Evolutionary conservation across 306 rosid genomes (phyloP).

Genomic region (Gastrolobium villosum): DNA sequence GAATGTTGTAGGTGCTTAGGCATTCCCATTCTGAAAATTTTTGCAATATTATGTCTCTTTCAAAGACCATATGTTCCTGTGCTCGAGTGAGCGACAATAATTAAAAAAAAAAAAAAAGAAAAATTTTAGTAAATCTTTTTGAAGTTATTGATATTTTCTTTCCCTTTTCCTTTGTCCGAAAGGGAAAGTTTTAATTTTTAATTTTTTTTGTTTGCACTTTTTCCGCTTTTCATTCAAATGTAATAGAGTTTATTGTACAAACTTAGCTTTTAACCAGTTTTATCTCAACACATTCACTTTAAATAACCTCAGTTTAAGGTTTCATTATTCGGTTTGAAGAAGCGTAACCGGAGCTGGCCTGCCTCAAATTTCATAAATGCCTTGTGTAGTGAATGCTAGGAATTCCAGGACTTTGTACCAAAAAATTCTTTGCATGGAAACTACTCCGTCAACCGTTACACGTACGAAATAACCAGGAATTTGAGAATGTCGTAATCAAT

Average conservation of each 20-base stretch:
- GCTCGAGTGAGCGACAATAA: background rate
- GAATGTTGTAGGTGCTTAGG: slow-evolving; percentile 42
- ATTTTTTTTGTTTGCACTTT: background rate
- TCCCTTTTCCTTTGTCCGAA: background rate
- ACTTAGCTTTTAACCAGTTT: background rate
- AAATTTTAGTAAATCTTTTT: background rate
- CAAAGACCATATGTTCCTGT: background rate
- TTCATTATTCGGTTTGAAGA: too few species aligned
- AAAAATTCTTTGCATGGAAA: too few species aligned
- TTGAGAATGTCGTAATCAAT: too few species aligned
- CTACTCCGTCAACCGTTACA: background rate
- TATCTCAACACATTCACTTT: background rate
- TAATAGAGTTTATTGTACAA: background rate
- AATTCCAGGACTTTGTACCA: background rate
- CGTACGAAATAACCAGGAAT: background rate
- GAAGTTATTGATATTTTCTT: background rate
- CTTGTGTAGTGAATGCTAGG: too few species aligned
- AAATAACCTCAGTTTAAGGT: too few species aligned
- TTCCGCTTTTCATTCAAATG: background rate
- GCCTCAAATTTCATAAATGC: too few species aligned
- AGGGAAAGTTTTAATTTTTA: background rate
- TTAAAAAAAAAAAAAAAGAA: background rate
- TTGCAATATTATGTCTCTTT: slow-evolving; percentile 35
- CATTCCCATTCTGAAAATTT: slow-evolving; percentile 26
- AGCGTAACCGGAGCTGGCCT: too few species aligned